Conservation (phyloP, 2,329 filamentous ascomycete species). For the Geoglossum cookeanum region DNA sequence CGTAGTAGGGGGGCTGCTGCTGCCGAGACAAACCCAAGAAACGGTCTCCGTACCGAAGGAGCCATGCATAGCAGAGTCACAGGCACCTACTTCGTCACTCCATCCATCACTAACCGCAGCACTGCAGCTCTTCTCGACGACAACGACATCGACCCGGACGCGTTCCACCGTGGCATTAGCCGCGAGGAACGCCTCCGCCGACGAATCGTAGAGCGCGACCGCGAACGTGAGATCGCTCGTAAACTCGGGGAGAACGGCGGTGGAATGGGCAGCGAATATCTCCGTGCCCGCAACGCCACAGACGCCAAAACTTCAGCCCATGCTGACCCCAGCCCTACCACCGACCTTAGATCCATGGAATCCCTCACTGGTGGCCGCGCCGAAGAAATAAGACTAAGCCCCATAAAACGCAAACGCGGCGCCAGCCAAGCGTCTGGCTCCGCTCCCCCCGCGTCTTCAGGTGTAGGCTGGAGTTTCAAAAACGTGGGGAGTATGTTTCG, state of each 20-base stretch:
- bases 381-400: neutral
- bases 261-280: constrained; percentile 25
- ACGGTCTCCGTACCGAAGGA: constrained; percentile 2
- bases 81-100: constrained; percentile 4
- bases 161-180: constrained; percentile 20
- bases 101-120: constrained; percentile 6
- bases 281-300: constrained; percentile 15
- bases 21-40: neutral
- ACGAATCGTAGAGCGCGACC: constrained; percentile 23
- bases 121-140: constrained; percentile 24
- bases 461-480: neutral
- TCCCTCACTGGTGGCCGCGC: neutral
- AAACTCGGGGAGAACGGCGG: constrained; percentile 20
- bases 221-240: constrained; percentile 25
- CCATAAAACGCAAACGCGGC: constrained; percentile 2
- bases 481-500: neutral
- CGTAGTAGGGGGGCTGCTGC: constrained; percentile 2
- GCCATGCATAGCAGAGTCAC: constrained; percentile 3
- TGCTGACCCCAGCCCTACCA: neutral
- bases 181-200: constrained; percentile 25
- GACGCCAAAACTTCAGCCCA: neutral
- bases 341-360: neutral
- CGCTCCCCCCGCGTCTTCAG: neutral
- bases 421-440: neutral
- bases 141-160: constrained; percentile 21